phyloP scores from a whole-genome alignment of 768 basidiomycete species.

The Trametes gibbosa region DNA sequence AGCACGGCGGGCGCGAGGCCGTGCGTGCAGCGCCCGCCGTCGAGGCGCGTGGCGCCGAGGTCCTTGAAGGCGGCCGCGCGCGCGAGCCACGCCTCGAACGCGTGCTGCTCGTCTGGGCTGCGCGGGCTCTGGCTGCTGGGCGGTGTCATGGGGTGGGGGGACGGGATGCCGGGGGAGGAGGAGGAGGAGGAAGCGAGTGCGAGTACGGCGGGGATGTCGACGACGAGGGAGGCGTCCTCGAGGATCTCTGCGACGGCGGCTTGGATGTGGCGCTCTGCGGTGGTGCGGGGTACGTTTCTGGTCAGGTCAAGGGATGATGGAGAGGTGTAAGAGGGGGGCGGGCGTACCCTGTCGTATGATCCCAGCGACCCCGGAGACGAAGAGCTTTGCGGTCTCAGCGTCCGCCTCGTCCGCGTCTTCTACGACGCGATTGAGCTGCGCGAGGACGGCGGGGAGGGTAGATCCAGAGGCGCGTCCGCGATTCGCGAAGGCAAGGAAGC shows the following conservation, averaged over 20 bases:
- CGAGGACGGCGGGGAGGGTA: not conserved
- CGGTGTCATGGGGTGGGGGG: no score
- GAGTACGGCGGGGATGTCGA: no score
- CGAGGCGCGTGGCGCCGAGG: not conserved
- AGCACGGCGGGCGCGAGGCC: not conserved
- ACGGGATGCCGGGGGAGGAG: no score
- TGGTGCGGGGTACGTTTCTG: not conserved
- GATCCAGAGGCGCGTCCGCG: slow-evolving; percentile 4
- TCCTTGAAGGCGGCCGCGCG: not conserved
- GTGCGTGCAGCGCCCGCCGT: not conserved
- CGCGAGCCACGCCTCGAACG: not conserved
- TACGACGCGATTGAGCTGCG: not conserved
- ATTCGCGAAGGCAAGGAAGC: slow-evolving; percentile 7
- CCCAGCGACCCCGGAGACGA: not conserved
- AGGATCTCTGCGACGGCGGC: not conserved
- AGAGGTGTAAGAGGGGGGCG: not conserved
- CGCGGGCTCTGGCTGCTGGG: not conserved
- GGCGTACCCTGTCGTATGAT: not conserved
- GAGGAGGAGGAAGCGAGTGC: no score
- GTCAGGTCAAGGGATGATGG: not conserved
- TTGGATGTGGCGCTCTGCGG: not conserved
- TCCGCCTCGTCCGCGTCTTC: not conserved
- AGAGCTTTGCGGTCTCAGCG: not conserved
- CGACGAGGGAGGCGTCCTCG: not conserved
- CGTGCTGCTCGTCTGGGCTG: not conserved